Evolutionary conservation across 805 yeast genomes (phyloP).

Genomic region (Cyberlindnera galapagoensis): DNA sequence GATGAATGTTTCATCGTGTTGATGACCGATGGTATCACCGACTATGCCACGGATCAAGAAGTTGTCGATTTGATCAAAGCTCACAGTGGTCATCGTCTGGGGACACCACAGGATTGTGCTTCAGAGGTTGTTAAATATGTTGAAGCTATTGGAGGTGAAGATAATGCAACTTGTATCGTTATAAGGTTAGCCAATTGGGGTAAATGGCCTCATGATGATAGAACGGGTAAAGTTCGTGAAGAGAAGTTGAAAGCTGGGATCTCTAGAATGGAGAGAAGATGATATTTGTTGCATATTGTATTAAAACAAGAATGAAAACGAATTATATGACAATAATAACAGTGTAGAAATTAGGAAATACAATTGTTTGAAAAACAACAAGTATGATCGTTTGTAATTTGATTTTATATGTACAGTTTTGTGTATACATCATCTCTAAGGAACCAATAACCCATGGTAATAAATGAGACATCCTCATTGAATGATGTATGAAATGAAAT

Average conservation of each 20-base stretch:
- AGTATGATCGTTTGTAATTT: neutral
- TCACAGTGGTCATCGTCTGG: slow-evolving; percentile 44
- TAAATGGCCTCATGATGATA: slow-evolving; percentile 76
- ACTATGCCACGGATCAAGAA: slow-evolving; percentile 81
- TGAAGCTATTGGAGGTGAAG: slow-evolving; percentile 85
- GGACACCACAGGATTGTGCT: slow-evolving; percentile 75
- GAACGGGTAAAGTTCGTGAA: slow-evolving; percentile 79
- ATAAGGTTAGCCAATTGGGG: slow-evolving; percentile 89
- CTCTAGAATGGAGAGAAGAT: slow-evolving; percentile 19
- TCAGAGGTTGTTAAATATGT: slow-evolving; percentile 79
- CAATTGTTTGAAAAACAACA: neutral
- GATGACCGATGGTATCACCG: slow-evolving; percentile 84
- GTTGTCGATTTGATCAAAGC: slow-evolving; percentile 77
- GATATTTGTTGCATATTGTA: no score
- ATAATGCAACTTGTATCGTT: slow-evolving; percentile 90
- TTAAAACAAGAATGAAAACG: no score
- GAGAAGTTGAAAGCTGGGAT: slow-evolving; percentile 47
- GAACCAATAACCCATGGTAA: neutral
- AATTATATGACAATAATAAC: neutral
- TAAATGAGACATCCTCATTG: no score
- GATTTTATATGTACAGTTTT: no score
- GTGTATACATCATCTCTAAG: neutral
- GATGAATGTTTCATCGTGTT: slow-evolving; percentile 82
- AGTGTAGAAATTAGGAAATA: no score
- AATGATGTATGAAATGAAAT: slow-evolving; percentile 1